Percentiles rank a stretch among this genome's conserved stretches.
Conservation (phyloP, 139 green algal species). For the Closterium sp. region DNA sequence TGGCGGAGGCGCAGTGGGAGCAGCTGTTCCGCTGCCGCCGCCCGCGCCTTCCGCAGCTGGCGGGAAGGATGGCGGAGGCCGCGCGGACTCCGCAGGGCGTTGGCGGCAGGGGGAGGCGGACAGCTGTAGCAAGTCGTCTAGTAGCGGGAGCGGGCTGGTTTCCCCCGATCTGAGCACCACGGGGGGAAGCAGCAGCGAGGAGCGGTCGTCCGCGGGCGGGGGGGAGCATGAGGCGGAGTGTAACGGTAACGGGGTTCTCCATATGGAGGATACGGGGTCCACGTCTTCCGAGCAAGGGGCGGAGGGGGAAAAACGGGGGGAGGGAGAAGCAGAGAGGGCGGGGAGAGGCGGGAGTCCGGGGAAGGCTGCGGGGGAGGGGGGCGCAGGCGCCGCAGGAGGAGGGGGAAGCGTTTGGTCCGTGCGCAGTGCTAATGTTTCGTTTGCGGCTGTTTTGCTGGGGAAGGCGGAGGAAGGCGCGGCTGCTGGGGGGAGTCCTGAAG, state of each 20-base stretch:
- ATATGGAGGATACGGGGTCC: not conserved
- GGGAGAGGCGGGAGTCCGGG: too few species aligned
- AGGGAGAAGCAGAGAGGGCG: too few species aligned
- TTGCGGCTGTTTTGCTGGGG: conserved; percentile 9
- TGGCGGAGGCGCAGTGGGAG: not conserved
- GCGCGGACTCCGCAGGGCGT: not conserved
- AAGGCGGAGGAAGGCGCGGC: not conserved
- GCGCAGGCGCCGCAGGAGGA: not conserved
- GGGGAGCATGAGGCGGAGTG: not conserved
- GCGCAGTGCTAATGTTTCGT: conserved; percentile 1
- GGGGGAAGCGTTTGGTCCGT: not conserved
- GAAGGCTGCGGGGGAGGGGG: too few species aligned
- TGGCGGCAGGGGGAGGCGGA: not conserved
- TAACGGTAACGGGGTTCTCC: not conserved
- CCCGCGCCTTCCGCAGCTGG: not conserved
- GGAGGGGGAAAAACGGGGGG: not conserved
- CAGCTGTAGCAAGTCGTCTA: not conserved
- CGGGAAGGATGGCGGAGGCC: not conserved
- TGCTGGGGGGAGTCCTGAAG: not conserved
- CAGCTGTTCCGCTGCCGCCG: not conserved
- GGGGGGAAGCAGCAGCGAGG: not conserved
- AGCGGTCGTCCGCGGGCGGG: not conserved
- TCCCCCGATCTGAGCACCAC: not conserved
- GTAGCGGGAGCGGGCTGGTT: not conserved
- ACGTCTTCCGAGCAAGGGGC: not conserved